phyloP scores from a whole-genome alignment of 495 filamentous ascomycete genomes.

The Xylaria telfairii region DNA sequence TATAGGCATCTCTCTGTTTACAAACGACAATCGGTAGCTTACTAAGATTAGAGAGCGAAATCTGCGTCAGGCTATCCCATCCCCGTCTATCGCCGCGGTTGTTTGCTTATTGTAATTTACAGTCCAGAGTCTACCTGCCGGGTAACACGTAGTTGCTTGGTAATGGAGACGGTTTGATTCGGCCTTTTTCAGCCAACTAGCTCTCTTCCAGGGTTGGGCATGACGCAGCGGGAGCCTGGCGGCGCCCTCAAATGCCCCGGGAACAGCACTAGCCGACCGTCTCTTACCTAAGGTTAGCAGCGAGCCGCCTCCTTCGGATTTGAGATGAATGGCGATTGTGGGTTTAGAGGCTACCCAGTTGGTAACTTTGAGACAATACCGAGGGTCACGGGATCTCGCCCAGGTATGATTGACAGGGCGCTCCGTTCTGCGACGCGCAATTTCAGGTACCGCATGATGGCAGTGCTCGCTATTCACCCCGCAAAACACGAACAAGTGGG shows the following conservation, averaged over 20 bases:
- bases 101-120: conserved; percentile 4
- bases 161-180: conserved; percentile 11
- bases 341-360: not conserved
- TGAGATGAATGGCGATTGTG: conserved; percentile 2
- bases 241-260: conserved; percentile 1
- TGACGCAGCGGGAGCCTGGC: not conserved
- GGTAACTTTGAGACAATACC: conserved; percentile 16
- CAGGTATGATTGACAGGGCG: conserved; percentile 10
- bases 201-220: not conserved
- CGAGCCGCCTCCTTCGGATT: not conserved
- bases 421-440: conserved; percentile 21
- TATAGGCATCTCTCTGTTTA: no score
- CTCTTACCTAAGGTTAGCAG: not conserved
- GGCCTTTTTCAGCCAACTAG: not conserved
- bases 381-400: conserved; percentile 14
- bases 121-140: not conserved
- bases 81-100: not conserved
- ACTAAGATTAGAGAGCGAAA: not conserved
- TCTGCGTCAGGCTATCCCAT: not conserved
- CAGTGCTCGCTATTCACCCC: conserved; percentile 22
- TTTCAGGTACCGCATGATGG: conserved; percentile 15
- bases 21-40: not conserved
- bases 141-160: conserved; percentile 13
- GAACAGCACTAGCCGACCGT: not conserved
- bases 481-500: conserved; percentile 12